These are phyloP conservation scores for Dorcoceras hygrometricum DNA, from an alignment of 257 asterid genomes.

Conservation along the genomic window DNA sequence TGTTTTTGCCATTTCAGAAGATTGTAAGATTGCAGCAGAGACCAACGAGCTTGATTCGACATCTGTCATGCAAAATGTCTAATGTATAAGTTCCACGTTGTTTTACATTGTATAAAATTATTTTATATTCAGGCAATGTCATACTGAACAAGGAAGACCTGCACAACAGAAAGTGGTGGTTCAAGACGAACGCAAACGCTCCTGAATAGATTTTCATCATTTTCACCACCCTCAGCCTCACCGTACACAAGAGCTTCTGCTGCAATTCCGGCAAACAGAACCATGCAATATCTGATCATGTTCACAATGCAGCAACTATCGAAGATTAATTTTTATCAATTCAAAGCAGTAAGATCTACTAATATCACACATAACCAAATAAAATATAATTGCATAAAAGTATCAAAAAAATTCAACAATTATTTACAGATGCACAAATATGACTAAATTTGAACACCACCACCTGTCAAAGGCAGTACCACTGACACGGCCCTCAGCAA, in stretches of 20 bases:
- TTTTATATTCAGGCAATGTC: constrained; percentile 1
- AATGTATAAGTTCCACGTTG: neutral
- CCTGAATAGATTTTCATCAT: constrained; percentile 89
- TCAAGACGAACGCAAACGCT: constrained; percentile 68
- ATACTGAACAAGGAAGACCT: constrained; percentile 51
- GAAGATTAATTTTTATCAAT: constrained; percentile 13
- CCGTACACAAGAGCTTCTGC: constrained; percentile 95
- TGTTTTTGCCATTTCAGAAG: constrained; percentile 77
- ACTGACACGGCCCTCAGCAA: constrained; percentile 82
- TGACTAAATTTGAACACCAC: constrained; percentile 15
- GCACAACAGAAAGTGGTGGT: constrained; percentile 78
- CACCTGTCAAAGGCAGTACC: constrained; percentile 93
- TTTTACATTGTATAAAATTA: neutral
- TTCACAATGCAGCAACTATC: constrained; percentile 21
- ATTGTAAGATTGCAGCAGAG: constrained; percentile 83
- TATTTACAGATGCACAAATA: constrained; percentile 17
- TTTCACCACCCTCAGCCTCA: constrained; percentile 98
- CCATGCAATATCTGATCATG: constrained; percentile 87
- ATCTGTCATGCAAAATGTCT: constrained; percentile 36
- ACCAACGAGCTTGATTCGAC: constrained; percentile 99
- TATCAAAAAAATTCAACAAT: constrained; percentile 13
- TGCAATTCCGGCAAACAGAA: constrained; percentile 96
- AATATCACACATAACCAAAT: neutral
- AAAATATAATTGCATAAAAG: constrained; percentile 7
- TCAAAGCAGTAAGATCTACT: constrained; percentile 6